phyloP scores from a whole-genome alignment of 176 grass and related monocot species.

The Aegilops umbellulata region DNA sequence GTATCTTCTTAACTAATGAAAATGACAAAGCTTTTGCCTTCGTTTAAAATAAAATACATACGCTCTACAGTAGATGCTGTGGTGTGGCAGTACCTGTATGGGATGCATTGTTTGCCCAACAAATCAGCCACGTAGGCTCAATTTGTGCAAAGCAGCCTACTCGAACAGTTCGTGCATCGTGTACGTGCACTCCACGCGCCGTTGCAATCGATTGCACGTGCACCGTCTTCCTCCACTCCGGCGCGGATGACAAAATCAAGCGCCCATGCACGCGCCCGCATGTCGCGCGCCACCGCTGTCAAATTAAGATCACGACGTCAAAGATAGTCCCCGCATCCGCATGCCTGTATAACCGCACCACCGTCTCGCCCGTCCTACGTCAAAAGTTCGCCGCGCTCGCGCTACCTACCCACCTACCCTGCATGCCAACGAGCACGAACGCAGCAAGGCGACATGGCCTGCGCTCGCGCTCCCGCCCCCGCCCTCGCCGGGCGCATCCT shows the following conservation, averaged over 20 bases:
- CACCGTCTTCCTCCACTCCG: neutral
- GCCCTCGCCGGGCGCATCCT: neutral
- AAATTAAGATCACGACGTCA: neutral
- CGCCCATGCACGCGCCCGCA: conserved; percentile 1
- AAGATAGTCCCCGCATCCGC: conserved; percentile 21
- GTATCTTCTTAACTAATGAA: no score
- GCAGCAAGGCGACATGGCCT: conserved; percentile 18
- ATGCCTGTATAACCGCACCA: conserved; percentile 11
- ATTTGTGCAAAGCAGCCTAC: no score
- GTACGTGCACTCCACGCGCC: neutral
- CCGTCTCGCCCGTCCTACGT: neutral
- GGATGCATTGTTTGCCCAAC: no score
- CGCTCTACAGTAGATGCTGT: no score
- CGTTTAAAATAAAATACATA: no score
- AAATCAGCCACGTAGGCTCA: no score
- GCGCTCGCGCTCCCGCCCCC: neutral
- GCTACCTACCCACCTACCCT: neutral
- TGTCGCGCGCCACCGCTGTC: conserved; percentile 5
- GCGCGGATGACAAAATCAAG: neutral
- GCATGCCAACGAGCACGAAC: neutral
- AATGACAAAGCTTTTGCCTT: no score
- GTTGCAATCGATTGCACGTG: neutral
- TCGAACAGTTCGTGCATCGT: neutral
- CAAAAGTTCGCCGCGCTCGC: neutral
- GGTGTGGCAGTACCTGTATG: no score